These are phyloP conservation scores for Lichtheimia ornata DNA, from an alignment of 371 early-diverging fungal genomes.

Conservation along the genomic window DNA sequence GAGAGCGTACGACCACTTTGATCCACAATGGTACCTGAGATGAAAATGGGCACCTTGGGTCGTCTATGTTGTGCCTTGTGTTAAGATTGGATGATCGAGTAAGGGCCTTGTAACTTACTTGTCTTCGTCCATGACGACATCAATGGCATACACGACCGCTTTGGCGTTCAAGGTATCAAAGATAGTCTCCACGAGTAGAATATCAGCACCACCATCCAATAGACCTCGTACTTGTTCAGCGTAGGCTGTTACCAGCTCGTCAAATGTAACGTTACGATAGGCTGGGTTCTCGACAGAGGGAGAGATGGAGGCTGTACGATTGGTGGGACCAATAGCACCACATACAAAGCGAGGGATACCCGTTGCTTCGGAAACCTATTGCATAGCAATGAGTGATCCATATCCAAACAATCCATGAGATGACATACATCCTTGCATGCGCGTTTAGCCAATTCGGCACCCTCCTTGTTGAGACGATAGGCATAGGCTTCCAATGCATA, in stretches of 20 bases:
- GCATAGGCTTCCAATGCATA: constrained; percentile 82
- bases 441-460: constrained; percentile 81
- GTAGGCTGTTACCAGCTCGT: constrained; percentile 88
- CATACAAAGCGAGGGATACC: constrained; percentile 79
- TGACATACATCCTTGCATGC: constrained; percentile 75
- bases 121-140: constrained; percentile 78
- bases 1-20: constrained; percentile 93
- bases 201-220: constrained; percentile 91
- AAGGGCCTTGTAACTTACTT: constrained; percentile 22
- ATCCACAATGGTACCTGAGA: constrained; percentile 98
- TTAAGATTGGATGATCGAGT: not conserved
- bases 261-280: constrained; percentile 91
- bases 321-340: constrained; percentile 94
- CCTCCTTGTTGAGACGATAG: constrained; percentile 90
- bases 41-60: constrained; percentile 77
- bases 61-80: constrained; percentile 50
- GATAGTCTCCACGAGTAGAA: constrained; percentile 91
- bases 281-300: constrained; percentile 95
- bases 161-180: constrained; percentile 96
- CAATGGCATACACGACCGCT: constrained; percentile 91
- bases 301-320: constrained; percentile 93
- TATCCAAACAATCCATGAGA: not conserved
- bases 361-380: constrained; percentile 53
- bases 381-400: not conserved
- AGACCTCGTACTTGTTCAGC: constrained; percentile 86